These are phyloP conservation scores for Mycosphaerella sp. DNA, from an alignment of 2,329 filamentous ascomycete species.

Conservation along the genomic window DNA sequence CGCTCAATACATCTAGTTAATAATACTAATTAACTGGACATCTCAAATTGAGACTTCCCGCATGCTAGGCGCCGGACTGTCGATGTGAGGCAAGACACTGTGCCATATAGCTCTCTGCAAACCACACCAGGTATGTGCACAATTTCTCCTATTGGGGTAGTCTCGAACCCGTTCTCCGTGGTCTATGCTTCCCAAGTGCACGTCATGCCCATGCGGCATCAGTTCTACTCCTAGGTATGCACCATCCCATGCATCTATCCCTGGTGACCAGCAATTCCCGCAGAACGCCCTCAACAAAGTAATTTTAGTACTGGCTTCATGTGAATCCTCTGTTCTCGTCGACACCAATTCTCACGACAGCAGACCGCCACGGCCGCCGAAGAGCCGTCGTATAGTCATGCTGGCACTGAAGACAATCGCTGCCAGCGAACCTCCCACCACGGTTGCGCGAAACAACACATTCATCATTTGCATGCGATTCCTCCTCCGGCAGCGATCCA, in stretches of 20 bases:
- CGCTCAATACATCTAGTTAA: too few relatives aligned
- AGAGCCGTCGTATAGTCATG: slow-evolving; percentile 33
- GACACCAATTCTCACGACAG: slow-evolving; percentile 8
- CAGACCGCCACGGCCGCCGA: slow-evolving; percentile 23
- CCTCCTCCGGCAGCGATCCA: slow-evolving; percentile 47
- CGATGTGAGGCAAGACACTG: too few relatives aligned
- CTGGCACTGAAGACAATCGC: slow-evolving; percentile 36
- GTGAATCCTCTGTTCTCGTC: background rate
- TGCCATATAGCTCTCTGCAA: too few relatives aligned
- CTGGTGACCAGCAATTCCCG: background rate
- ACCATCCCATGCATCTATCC: background rate
- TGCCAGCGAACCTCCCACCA: slow-evolving; percentile 45
- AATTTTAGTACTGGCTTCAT: background rate
- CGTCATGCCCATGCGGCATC: background rate
- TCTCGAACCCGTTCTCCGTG: background rate
- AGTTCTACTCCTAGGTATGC: background rate
- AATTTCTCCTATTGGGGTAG: too few relatives aligned
- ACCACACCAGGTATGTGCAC: too few relatives aligned
- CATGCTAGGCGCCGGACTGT: too few relatives aligned
- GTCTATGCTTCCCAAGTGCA: background rate
- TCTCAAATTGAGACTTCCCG: too few relatives aligned
- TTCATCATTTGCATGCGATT: slow-evolving; percentile 54
- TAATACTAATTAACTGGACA: too few relatives aligned
- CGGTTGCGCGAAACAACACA: slow-evolving; percentile 46
- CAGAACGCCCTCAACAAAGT: background rate